phyloP scores from a whole-genome alignment of 2,329 filamentous ascomycete genomes.

The Ilyonectria destructans region DNA sequence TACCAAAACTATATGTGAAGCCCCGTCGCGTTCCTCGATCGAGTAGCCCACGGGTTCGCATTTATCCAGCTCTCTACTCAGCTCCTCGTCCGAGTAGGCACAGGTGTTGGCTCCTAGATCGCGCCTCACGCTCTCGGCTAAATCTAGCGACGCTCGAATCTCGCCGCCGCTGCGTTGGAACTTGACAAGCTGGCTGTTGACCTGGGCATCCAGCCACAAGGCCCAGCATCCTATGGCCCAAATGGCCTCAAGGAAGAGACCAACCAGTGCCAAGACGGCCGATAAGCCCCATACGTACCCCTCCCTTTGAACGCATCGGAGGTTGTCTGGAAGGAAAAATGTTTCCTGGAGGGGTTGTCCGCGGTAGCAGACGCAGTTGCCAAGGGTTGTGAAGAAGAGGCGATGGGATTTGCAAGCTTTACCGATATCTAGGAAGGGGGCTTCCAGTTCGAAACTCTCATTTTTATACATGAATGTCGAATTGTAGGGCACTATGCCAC shows the following conservation, averaged over 20 bases:
- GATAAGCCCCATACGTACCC: conserved; percentile 10
- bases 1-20: background rate
- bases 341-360: background rate
- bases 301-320: background rate
- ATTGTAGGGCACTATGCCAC: conserved; percentile 9
- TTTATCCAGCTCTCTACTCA: conserved; percentile 6
- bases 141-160: background rate
- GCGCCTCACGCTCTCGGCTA: conserved; percentile 7
- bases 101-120: conserved; percentile 9
- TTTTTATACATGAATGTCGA: conserved; percentile 9
- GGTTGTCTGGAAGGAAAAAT: background rate
- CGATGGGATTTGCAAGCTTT: background rate
- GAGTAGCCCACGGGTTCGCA: conserved; percentile 8
- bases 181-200: conserved; percentile 10
- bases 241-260: conserved; percentile 1
- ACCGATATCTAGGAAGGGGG: conserved; percentile 10
- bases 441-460: conserved; percentile 5
- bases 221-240: conserved; percentile 6
- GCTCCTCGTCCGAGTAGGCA: conserved; percentile 10
- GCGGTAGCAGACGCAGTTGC: conserved; percentile 13
- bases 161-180: conserved; percentile 1
- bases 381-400: conserved; percentile 6
- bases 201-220: conserved; percentile 10
- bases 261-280: background rate
- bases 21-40: background rate